Percentiles rank a stretch among this genome's conserved stretches.
phyloP scores from a whole-genome alignment of 2,329 filamentous ascomycete species.

The Truncatella angustata region DNA sequence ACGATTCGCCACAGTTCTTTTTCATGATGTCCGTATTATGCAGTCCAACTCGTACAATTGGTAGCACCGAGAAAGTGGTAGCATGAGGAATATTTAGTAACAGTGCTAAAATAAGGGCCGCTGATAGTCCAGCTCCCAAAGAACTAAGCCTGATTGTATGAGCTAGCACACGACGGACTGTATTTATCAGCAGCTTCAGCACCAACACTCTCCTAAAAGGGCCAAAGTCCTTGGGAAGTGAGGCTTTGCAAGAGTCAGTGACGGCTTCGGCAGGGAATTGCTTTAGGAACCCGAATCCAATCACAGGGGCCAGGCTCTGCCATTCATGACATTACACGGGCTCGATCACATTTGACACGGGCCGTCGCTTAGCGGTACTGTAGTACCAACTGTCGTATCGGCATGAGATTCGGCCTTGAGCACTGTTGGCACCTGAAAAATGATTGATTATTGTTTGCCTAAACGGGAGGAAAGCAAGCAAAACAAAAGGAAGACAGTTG shows the following conservation, averaged over 20 bases:
- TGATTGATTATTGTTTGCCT: no score
- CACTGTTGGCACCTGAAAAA: background rate
- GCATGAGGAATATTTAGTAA: background rate
- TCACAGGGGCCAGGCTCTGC: background rate
- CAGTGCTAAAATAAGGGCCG: background rate
- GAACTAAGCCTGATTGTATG: background rate
- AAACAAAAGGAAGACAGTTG: background rate
- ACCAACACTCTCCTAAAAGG: background rate
- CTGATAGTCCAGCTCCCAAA: background rate
- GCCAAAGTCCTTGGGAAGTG: background rate
- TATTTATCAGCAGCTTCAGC: background rate
- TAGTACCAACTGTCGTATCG: no score
- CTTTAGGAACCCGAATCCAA: background rate
- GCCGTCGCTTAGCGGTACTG: background rate
- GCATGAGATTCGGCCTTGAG: background rate
- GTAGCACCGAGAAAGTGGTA: no score
- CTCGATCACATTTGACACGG: slow-evolving; percentile 2
- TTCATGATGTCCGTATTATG: no score
- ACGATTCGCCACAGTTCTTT: no score
- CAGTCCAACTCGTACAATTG: no score
- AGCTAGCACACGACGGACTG: background rate
- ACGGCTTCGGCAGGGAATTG: background rate
- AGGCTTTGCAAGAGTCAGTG: background rate
- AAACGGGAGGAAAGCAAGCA: no score
- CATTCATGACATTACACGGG: background rate